Evolutionary conservation across 129 eudicot species (phyloP).

Genomic region (Smallanthus sonchifolius): DNA sequence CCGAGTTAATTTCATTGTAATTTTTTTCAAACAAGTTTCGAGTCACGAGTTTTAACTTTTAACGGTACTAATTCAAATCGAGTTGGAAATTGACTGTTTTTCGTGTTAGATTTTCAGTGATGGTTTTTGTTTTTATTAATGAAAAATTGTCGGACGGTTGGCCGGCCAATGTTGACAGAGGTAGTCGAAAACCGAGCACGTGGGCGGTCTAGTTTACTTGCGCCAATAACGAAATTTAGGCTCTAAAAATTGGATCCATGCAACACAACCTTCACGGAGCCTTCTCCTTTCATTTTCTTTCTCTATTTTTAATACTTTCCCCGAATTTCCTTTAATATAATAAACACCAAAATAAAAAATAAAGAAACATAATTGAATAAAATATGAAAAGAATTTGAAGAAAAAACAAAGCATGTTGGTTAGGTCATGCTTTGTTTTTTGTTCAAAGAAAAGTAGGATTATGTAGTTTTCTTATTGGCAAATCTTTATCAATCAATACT

Average conservation of each 20-base stretch:
- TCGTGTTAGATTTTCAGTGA: background rate
- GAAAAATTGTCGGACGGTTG: constrained; percentile 18
- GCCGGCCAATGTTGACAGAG: constrained; percentile 30
- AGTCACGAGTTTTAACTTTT: too few species aligned
- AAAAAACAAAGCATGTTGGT: background rate
- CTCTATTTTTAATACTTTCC: background rate
- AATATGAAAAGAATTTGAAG: too few species aligned
- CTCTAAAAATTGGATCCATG: background rate
- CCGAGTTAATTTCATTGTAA: too few species aligned
- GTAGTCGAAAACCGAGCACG: background rate
- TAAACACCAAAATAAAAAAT: background rate
- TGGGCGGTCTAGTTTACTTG: constrained; percentile 15
- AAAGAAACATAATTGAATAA: background rate
- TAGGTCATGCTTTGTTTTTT: background rate
- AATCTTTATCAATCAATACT: background rate
- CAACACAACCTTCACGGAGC: constrained; percentile 12
- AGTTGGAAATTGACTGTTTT: too few species aligned
- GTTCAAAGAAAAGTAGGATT: background rate
- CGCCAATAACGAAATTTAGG: constrained; percentile 21
- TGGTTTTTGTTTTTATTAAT: background rate
- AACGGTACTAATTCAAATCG: too few species aligned
- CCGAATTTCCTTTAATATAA: background rate
- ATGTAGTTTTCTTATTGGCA: background rate
- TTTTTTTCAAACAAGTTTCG: too few species aligned
- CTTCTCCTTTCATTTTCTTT: constrained; percentile 15